Evolutionary conservation across 805 yeast species (phyloP), one percentile per base, ranked within the genome.

Genomic region (Candida mattraensis): DNA sequence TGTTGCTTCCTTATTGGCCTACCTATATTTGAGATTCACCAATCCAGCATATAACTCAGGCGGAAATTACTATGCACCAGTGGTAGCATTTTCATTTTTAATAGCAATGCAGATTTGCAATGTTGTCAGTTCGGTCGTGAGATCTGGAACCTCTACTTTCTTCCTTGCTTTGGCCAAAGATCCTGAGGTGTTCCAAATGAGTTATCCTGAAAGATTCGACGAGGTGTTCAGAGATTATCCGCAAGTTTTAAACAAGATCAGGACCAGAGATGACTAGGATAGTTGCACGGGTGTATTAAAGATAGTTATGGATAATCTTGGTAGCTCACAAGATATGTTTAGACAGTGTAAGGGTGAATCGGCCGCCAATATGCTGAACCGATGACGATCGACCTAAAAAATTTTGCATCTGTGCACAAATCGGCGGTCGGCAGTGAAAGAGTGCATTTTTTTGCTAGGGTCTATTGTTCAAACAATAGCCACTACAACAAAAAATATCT

Each of bases 121-220:
- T 44, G 69, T 86, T 40, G 68, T 87, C 18, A 73, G 78, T 38
- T 78, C 82, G 15, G 80, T 85, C 1, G 77, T 87, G 30, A 80
- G 77, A 44, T 78, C 87, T 8, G 95, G 95, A 11, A 76, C 80
- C 2, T 75, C 88, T 8, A 83, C 95, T 0, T 80, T 87, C 54
- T 85, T 86, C 58, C 80, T 87, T 24, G 87, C 91, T 0, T 66
- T 84, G 56, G 87, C 89, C 6, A 76, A 76, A 48, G 91, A 87
- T 51, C 95, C 96, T 0, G 91, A 85, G 50, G 80, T 85, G 12
- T 80, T 82, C 67, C 78, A 75, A 50, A 70, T 71, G 62, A 72
- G 83, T 30, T 82, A 86, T 55, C 86, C 94, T 7, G 70, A 71
- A n/a, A 56, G 32, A 20, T 50, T 70, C 44, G 67, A 69, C 33